Conservation (phyloP, 2,329 filamentous ascomycete genomes). For the Ophiostoma montium region DNA sequence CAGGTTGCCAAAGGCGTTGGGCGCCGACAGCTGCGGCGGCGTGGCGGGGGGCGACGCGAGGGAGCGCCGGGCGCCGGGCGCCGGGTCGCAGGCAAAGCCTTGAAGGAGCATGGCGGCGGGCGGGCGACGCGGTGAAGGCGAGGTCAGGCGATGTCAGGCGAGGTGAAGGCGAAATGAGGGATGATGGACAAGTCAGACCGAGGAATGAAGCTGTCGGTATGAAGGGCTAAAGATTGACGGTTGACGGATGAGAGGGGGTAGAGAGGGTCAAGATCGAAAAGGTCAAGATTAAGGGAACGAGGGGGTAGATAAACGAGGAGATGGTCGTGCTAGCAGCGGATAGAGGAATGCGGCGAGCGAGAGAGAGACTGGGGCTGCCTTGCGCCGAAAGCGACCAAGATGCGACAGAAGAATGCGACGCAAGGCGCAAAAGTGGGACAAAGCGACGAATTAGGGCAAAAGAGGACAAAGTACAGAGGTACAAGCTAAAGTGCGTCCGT, state of each 20-base stretch:
- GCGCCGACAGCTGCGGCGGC: constrained; percentile 31
- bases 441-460: too few relatives aligned
- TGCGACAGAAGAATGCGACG: background rate
- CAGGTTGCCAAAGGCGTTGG: constrained; percentile 37
- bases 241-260: too few relatives aligned
- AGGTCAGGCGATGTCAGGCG: background rate
- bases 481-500: constrained; percentile 6
- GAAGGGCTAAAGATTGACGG: constrained; percentile 9
- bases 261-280: constrained; percentile 2
- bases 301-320: constrained; percentile 4
- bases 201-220: constrained; percentile 3
- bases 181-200: background rate
- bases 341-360: background rate
- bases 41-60: constrained; percentile 47
- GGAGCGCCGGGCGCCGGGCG: constrained; percentile 15
- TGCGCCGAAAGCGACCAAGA: too few relatives aligned
- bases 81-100: constrained; percentile 10
- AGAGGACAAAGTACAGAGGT: too few relatives aligned
- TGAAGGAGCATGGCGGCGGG: constrained; percentile 9
- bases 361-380: background rate
- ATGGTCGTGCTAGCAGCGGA: background rate
- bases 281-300: constrained; percentile 2
- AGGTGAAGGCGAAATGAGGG: background rate
- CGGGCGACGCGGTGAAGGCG: too few relatives aligned
- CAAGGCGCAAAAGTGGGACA: background rate